Evolutionary conservation across 2,329 filamentous ascomycete genomes (phyloP), one percentile per base, ranked within the genome.

Genomic region (Pseudomassariella vexata): DNA sequence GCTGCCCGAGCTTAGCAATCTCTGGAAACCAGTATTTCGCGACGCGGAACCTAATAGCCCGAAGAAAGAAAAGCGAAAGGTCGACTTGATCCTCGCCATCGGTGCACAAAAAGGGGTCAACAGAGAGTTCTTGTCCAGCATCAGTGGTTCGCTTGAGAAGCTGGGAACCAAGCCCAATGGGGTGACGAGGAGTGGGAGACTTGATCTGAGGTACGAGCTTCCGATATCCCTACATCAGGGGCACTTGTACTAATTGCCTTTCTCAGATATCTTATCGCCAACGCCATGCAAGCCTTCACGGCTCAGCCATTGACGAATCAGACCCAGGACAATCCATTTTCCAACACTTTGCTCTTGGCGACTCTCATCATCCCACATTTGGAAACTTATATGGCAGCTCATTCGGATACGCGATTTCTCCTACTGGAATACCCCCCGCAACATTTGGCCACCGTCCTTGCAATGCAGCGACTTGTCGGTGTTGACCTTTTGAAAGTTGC

Each of bases 31-130:
- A 3, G 57, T 77, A 1, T 69, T 76, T 27, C 55, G 55, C 16
- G 60, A 65, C 19, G 41, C 46, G 0, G 55, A 59, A 11, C 35
- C 50, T 1, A 47, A 41, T 2, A 53, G 39, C 30, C 49, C 48
- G 0, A 49, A 42, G 15, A 47, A 53, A 5, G 53, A 59, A 18
- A 53, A 52, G 9, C 56, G 61, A 20, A 63, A 60, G 22, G 53
- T 76, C 9, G 73, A 80, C 42, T 63, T 79, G 29, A 75, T 82
- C 4, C 50, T 82, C 9, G 76, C 76, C 3, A 58, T 82, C 14
- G 76, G 77, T 4, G 65, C 67, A 4, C 73, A 81, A 41, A 59
- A 60, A 16, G 68, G 65, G 3, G 73, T 79, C 2, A 63, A 62
- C 19, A 67, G 60, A 38, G 62, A 66, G 2, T 71, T 74, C 29